These are phyloP conservation scores for Barbarea vulgaris DNA, from an alignment of 345 rosid genomes.

Conservation along the genomic window DNA sequence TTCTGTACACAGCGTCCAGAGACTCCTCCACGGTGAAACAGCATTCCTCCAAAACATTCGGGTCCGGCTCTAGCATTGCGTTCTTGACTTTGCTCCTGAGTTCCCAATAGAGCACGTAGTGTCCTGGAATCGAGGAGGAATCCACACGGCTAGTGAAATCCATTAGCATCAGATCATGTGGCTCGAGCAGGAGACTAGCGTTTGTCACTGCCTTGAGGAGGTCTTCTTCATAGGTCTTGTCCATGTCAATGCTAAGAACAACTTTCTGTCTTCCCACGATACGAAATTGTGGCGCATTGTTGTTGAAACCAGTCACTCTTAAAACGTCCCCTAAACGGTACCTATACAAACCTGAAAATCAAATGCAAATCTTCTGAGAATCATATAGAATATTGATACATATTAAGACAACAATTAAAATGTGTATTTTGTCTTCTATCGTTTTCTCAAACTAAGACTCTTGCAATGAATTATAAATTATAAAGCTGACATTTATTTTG, in stretches of 20 bases:
- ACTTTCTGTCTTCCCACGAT: slow-evolving; percentile 77
- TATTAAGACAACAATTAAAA: neutral
- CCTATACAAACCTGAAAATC: slow-evolving; percentile 66
- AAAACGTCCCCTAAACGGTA: slow-evolving; percentile 84
- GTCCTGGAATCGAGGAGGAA: slow-evolving; percentile 70
- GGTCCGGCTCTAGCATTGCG: slow-evolving; percentile 42
- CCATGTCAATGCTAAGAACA: slow-evolving; percentile 76
- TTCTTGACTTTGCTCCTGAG: slow-evolving; percentile 43
- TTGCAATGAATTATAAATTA: neutral
- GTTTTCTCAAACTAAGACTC: neutral
- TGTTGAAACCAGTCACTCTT: slow-evolving; percentile 71
- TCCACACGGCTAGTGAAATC: slow-evolving; percentile 88
- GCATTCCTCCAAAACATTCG: slow-evolving; percentile 59
- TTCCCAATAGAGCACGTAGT: slow-evolving; percentile 91
- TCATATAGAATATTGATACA: no score
- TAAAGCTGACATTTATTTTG: neutral
- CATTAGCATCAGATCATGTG: slow-evolving; percentile 60
- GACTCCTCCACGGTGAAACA: slow-evolving; percentile 70
- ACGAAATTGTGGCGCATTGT: slow-evolving; percentile 72
- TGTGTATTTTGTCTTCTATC: neutral
- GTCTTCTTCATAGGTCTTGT: slow-evolving; percentile 89
- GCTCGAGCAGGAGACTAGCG: slow-evolving; percentile 57
- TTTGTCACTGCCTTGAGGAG: slow-evolving; percentile 69
- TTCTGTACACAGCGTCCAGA: slow-evolving; percentile 77
- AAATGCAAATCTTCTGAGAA: no score